Conservation (phyloP, 2,329 filamentous ascomycete genomes). For the Hymenoscyphus albidus region DNA sequence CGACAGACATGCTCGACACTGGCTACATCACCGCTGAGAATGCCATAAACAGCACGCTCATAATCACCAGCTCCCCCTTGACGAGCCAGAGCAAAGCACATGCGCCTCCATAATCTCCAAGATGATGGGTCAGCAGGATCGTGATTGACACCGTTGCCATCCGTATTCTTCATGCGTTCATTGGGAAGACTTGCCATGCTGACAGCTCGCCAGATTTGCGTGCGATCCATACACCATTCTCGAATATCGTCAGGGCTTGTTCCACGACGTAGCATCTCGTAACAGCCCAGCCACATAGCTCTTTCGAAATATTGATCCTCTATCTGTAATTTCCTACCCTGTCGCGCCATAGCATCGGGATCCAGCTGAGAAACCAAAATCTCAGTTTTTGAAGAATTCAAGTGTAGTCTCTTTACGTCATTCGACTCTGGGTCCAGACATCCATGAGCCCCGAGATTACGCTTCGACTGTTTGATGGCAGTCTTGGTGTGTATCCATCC, state of each 20-base stretch:
- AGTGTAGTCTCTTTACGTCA: slow-evolving; percentile 51
- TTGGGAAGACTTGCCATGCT: slow-evolving; percentile 72
- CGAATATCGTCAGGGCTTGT: slow-evolving; percentile 68
- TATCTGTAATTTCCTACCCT: slow-evolving; percentile 70
- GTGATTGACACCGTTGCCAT: slow-evolving; percentile 32
- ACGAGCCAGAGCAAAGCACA: slow-evolving; percentile 69
- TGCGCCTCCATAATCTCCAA: slow-evolving; percentile 68
- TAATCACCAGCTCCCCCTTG: slow-evolving; percentile 69
- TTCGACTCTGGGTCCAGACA: slow-evolving; percentile 60
- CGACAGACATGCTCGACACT: slow-evolving; percentile 74
- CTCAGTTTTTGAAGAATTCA: slow-evolving; percentile 56
- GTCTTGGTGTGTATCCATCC: slow-evolving; percentile 92
- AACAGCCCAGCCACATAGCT: slow-evolving; percentile 90
- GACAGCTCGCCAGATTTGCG: slow-evolving; percentile 85
- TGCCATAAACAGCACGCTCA: slow-evolving; percentile 84
- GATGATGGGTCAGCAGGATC: slow-evolving; percentile 45
- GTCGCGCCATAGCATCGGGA: slow-evolving; percentile 81
- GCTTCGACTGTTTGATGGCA: slow-evolving; percentile 86
- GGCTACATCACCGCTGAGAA: slow-evolving; percentile 79
- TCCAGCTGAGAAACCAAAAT: slow-evolving; percentile 82
- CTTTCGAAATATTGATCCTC: slow-evolving; percentile 87
- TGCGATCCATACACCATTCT: slow-evolving; percentile 81
- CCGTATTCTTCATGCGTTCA: slow-evolving; percentile 38
- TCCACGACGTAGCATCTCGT: slow-evolving; percentile 87
- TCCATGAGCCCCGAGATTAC: slow-evolving; percentile 63